phyloP scores from a whole-genome alignment of 2,329 filamentous ascomycete species.

The Daldinia eschscholtzii region DNA sequence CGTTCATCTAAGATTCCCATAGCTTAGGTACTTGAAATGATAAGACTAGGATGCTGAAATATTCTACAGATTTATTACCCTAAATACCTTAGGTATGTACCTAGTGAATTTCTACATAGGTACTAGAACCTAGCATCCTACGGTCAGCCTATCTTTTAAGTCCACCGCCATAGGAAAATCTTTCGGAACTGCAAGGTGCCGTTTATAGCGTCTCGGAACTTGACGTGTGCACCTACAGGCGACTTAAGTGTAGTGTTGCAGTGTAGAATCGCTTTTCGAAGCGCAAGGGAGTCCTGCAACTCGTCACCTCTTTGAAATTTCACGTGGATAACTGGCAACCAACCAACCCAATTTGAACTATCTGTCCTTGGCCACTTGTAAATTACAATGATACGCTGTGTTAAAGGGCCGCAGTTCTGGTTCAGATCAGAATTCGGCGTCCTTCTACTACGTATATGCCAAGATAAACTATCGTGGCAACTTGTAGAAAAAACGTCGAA shows the following conservation, averaged over 20 bases:
- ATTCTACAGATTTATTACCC: background rate
- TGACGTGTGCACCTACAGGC: conserved; percentile 1
- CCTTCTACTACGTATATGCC: conserved; percentile 19
- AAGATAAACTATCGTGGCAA: conserved; percentile 38
- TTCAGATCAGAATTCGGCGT: conserved; percentile 26
- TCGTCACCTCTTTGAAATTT: conserved; percentile 22
- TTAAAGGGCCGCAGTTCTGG: conserved; percentile 11
- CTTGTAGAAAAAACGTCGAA: conserved; percentile 27
- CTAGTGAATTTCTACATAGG: background rate
- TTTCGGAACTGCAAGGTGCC: conserved; percentile 22
- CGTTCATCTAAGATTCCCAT: background rate
- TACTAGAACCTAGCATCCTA: conserved; percentile 1
- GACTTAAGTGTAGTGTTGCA: background rate
- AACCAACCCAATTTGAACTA: conserved; percentile 29
- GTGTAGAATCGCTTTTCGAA: background rate
- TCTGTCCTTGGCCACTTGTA: conserved; percentile 16
- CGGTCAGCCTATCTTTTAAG: conserved; percentile 10
- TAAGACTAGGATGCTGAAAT: background rate
- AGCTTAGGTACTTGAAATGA: background rate
- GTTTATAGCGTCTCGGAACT: conserved; percentile 11
- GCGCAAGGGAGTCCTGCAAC: conserved; percentile 19
- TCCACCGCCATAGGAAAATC: conserved; percentile 9
- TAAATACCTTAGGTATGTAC: no score
- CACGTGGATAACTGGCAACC: conserved; percentile 30
- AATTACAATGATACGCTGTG: conserved; percentile 16